Base-by-base conservation (phyloP, 352 stramenopile genomes). In the Phytophthora chlamydospora region DNA sequence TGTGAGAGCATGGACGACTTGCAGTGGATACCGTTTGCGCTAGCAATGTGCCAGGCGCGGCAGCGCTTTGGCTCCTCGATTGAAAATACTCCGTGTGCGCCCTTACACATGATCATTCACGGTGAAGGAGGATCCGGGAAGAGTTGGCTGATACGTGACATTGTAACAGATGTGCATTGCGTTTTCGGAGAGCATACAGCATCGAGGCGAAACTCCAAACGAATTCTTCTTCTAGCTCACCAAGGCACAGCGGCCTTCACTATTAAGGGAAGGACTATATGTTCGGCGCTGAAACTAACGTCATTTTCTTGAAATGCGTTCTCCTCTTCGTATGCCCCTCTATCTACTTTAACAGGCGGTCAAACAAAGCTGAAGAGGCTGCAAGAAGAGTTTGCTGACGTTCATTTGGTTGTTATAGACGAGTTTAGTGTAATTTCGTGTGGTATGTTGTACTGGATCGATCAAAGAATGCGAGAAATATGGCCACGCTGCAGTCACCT, bases 381-480 rank as follows among this genome's bases (percentile, higher is more conserved):
- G 12, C 54, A 62, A 3, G 6, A 58, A 11, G 2, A 14, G 4
- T 48, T 27, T 17, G 24, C 10, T 6, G 29, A 49, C 8, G 19
- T 50, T 34, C 27, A 62, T 24, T 24, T 55, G 7, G 40, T 55
- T 6, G 35, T 63, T 6, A 63, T 63, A 3, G 32, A 51, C 29
- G 29, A 42, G 19, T 50, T 59, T 33, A 51, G 51, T 45, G 41
- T 59, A 0, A 44, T 59, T 38, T 51, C 14, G 0, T 54, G 43
- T 31, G 43, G 54, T 1, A 62, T 61, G 53, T 21, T 61, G 5
- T 53, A 47, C 7, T 61, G 42, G 42, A 53, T 61, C 4, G 53
- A 61, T 19, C 34, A 48, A 42, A 7, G 54, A 41, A 47, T 54
- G 33, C 34, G 43, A 4, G 33, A 62, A 24, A 36, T 62, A 12